phyloP scores from a whole-genome alignment of 352 stramenopile species.

The Globisporangium middletonii region DNA sequence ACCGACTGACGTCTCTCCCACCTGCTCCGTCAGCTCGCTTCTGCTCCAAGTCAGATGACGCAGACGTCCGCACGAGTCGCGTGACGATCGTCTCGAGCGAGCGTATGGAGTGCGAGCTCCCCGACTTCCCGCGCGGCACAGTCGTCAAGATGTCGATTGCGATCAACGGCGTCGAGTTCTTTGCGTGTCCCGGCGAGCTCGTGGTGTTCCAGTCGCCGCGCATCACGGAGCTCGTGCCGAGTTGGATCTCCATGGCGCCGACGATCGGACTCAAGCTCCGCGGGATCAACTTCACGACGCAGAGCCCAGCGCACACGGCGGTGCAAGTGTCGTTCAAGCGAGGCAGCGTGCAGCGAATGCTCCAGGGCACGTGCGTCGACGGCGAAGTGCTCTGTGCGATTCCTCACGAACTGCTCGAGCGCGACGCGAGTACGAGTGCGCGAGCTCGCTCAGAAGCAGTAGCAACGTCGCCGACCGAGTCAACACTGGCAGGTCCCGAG shows the following conservation, averaged over 20 bases:
- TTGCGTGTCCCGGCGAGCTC: constrained; percentile 37
- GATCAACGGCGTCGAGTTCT: constrained; percentile 67
- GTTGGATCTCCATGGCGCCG: constrained; percentile 39
- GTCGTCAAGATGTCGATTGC: constrained; percentile 42
- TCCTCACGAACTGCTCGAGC: constrained; percentile 20
- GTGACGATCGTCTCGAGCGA: constrained; percentile 36
- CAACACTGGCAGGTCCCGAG: neutral
- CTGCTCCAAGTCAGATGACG: constrained; percentile 23
- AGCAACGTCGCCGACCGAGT: neutral
- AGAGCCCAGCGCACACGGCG: constrained; percentile 7
- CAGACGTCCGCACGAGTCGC: constrained; percentile 25
- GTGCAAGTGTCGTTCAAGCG: constrained; percentile 46
- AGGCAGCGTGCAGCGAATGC: constrained; percentile 10
- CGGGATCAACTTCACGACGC: constrained; percentile 54
- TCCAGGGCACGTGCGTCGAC: constrained; percentile 28
- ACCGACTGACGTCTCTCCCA: neutral
- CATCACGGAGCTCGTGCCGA: constrained; percentile 42
- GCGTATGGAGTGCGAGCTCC: constrained; percentile 48
- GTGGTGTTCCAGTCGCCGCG: constrained; percentile 55
- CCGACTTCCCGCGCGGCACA: constrained; percentile 50
- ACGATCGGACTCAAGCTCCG: constrained; percentile 29
- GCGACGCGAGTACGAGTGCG: neutral
- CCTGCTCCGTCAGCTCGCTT: constrained; percentile 25
- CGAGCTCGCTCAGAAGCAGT: neutral
- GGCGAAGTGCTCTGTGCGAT: constrained; percentile 32